Evolutionary conservation across 805 yeast species (phyloP).

Genomic region (Gaillardinia entomophila): DNA sequence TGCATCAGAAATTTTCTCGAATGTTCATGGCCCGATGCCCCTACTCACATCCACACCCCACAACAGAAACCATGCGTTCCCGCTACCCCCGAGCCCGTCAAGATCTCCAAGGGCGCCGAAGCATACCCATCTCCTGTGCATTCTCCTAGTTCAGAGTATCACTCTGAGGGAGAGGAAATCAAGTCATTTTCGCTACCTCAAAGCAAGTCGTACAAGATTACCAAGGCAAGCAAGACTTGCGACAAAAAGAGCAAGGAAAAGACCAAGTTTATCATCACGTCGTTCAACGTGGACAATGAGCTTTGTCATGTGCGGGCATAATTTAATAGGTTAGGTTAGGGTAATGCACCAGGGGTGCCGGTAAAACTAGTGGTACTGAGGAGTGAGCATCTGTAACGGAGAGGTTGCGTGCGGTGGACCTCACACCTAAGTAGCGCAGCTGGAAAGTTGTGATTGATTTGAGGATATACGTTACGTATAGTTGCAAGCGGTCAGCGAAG

Average conservation of each 20-base stretch:
- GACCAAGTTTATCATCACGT: constrained; percentile 27
- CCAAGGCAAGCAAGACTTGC: background rate
- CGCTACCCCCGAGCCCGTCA: constrained; percentile 2
- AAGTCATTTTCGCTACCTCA: constrained; percentile 12
- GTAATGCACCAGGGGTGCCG: too few species aligned
- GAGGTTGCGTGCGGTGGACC: too few species aligned
- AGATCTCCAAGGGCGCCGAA: constrained; percentile 9
- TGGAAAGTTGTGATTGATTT: too few species aligned
- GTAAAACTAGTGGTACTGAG: too few species aligned
- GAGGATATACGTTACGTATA: too few species aligned
- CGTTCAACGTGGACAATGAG: constrained; percentile 22
- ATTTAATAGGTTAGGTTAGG: too few species aligned
- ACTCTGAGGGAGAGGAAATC: constrained; percentile 10
- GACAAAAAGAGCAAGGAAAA: constrained; percentile 1
- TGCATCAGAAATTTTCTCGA: constrained; percentile 40
- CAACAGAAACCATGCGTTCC: background rate
- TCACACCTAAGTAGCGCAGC: too few species aligned
- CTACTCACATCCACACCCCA: background rate
- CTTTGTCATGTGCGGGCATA: constrained; percentile 15
- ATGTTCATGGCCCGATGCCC: constrained; percentile 35
- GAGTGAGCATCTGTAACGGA: too few species aligned
- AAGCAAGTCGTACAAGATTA: background rate
- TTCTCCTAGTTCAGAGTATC: constrained; percentile 18
- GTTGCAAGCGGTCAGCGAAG: too few species aligned
- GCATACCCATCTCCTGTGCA: constrained; percentile 28